Percentiles rank a stretch among this genome's conserved stretches.
phyloP scores from a whole-genome alignment of 345 rosid species.

The Anacardium occidentale region DNA sequence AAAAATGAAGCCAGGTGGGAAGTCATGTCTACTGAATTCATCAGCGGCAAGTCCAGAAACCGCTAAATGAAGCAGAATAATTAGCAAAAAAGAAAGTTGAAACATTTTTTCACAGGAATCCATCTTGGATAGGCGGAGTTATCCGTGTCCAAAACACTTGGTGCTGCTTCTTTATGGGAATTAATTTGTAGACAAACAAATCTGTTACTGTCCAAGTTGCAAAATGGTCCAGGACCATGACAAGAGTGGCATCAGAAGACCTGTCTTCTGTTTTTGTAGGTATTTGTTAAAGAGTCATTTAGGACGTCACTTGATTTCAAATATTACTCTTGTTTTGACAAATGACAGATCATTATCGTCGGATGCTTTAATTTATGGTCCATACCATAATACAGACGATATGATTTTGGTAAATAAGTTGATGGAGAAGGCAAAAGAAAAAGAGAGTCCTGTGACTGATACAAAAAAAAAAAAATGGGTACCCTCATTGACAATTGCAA shows the following conservation, averaged over 20 bases:
- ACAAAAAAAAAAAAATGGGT: not conserved
- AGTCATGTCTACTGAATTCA: constrained; percentile 21
- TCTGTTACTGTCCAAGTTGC: not conserved
- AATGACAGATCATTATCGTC: no score
- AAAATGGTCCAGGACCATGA: no score
- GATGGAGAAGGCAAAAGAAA: not conserved
- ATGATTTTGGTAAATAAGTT: no score
- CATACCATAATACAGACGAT: no score
- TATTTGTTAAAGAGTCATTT: not conserved
- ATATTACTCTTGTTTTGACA: no score
- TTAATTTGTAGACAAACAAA: not conserved
- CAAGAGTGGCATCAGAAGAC: not conserved
- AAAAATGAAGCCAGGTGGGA: constrained; percentile 25
- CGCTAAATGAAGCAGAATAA: constrained; percentile 16
- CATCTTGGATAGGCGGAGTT: not conserved
- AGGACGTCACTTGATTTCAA: no score
- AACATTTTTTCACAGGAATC: not conserved
- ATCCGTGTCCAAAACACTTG: not conserved
- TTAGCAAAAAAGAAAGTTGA: constrained; percentile 11
- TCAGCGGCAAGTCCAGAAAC: not conserved
- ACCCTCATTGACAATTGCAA: not conserved
- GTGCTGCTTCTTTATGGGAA: not conserved
- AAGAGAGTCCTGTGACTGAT: not conserved
- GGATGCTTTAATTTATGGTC: no score
- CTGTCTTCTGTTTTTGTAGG: not conserved